These are phyloP conservation scores for Zygosaccharomyces sapae DNA, from an alignment of 1,139 yeast genomes.

Conservation along the genomic window DNA sequence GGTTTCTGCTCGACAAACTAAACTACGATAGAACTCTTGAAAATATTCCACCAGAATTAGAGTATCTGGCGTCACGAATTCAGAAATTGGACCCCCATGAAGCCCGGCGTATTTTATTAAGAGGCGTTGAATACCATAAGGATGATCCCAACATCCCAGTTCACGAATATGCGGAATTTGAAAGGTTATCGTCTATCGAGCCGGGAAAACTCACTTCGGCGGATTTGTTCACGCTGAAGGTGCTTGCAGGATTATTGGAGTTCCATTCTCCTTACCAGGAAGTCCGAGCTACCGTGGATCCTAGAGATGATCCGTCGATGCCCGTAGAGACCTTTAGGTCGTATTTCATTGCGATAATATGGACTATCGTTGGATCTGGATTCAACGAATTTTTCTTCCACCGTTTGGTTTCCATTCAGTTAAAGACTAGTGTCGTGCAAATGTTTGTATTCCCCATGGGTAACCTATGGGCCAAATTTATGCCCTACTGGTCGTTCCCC, in stretches of 20 bases:
- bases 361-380: constrained; percentile 54
- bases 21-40: not conserved
- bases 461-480: constrained; percentile 36
- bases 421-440: constrained; percentile 50
- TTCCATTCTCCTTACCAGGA: constrained; percentile 62
- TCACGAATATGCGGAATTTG: constrained; percentile 24
- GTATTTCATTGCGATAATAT: constrained; percentile 51
- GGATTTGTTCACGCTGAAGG: constrained; percentile 37
- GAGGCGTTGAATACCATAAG: constrained; percentile 37
- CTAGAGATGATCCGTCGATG: constrained; percentile 47
- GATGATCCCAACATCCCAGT: constrained; percentile 50
- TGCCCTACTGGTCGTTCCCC: constrained; percentile 50
- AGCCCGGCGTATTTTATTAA: not conserved
- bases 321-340: constrained; percentile 57
- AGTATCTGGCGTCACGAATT: not conserved
- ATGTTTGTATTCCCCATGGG: constrained; percentile 59
- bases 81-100: not conserved
- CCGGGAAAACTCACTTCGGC: constrained; percentile 7
- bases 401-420: constrained; percentile 51
- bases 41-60: not conserved
- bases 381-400: constrained; percentile 56
- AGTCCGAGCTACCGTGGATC: constrained; percentile 55
- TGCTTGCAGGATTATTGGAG: constrained; percentile 46
- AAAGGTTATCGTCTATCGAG: constrained; percentile 3
- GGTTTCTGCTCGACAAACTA: not conserved